Evolutionary conservation across 352 stramenopile genomes (phyloP).

Genomic region (Phytophthora pseudosyringae): DNA sequence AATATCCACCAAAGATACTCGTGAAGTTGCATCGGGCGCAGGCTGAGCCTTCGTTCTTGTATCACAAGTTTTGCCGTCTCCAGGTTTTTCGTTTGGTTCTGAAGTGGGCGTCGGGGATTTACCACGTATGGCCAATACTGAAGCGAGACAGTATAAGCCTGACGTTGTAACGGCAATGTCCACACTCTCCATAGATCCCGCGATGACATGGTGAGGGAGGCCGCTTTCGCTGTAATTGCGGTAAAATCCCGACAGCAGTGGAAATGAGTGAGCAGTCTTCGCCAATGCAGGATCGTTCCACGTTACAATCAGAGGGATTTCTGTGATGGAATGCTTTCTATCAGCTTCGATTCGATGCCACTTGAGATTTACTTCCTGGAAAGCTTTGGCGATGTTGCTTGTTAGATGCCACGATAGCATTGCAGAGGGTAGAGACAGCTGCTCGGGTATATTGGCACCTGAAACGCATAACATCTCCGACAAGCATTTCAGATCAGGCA

Average conservation of each 20-base stretch:
- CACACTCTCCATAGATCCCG: slow-evolving; percentile 51
- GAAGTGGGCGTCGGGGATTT: neutral
- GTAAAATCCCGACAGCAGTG: slow-evolving; percentile 50
- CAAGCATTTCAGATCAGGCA: slow-evolving; percentile 43
- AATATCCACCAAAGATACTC: slow-evolving; percentile 29
- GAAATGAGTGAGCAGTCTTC: slow-evolving; percentile 32
- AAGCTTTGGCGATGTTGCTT: slow-evolving; percentile 50
- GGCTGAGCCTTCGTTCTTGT: neutral
- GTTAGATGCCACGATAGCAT: slow-evolving; percentile 66
- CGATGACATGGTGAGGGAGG: slow-evolving; percentile 36
- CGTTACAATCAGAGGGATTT: slow-evolving; percentile 47
- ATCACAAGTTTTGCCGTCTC: neutral
- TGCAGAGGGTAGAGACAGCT: slow-evolving; percentile 32
- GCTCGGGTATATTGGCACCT: neutral
- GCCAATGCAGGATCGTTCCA: slow-evolving; percentile 22
- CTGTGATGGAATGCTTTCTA: neutral
- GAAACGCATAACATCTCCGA: slow-evolving; percentile 28
- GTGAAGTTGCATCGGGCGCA: neutral
- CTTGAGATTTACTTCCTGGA: slow-evolving; percentile 28
- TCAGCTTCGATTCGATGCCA: neutral
- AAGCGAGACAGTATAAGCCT: slow-evolving; percentile 50
- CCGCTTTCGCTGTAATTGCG: slow-evolving; percentile 56
- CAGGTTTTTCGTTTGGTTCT: neutral
- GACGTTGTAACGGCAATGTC: slow-evolving; percentile 57
- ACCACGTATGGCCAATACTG: slow-evolving; percentile 25